Conservation (phyloP, 768 basidiomycete species). For the Baorangia bicolor region DNA sequence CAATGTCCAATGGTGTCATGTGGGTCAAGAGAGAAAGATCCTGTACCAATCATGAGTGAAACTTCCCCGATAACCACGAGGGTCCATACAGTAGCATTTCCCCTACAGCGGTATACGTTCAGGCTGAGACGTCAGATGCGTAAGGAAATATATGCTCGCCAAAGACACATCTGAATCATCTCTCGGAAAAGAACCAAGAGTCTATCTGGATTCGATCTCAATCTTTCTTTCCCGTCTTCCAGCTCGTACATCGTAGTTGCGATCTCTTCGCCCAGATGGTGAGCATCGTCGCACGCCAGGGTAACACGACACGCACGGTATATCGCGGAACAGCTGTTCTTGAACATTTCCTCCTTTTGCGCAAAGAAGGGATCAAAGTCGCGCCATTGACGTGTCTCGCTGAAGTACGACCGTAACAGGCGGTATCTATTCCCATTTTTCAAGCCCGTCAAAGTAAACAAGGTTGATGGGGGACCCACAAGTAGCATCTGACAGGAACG, state of each 20-base stretch:
- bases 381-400: constrained; percentile 66
- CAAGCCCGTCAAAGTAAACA: not conserved
- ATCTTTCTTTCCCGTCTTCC: constrained; percentile 43
- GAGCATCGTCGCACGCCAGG: not conserved
- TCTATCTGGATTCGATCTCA: constrained; percentile 50
- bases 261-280: constrained; percentile 48
- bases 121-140: not conserved
- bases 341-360: constrained; percentile 82
- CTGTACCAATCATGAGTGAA: constrained; percentile 36
- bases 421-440: constrained; percentile 61
- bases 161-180: constrained; percentile 89
- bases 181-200: constrained; percentile 70
- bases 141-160: constrained; percentile 35
- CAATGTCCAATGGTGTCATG: constrained; percentile 78
- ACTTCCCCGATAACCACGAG: not conserved
- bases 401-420: constrained; percentile 71
- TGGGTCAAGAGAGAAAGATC: constrained; percentile 91
- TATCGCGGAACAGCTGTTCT: constrained; percentile 73
- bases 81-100: constrained; percentile 79
- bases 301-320: constrained; percentile 51
- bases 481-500: constrained; percentile 55
- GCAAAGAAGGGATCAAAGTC: constrained; percentile 78
- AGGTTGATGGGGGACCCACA: constrained; percentile 43
- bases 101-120: constrained; percentile 49
- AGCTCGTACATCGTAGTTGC: constrained; percentile 72